A percentile compares a stretch with the other conserved stretches of the same genome.
Conservation (phyloP, 1,284 basidiomycete genomes). For the Cutaneotrichosporon sp. region DNA sequence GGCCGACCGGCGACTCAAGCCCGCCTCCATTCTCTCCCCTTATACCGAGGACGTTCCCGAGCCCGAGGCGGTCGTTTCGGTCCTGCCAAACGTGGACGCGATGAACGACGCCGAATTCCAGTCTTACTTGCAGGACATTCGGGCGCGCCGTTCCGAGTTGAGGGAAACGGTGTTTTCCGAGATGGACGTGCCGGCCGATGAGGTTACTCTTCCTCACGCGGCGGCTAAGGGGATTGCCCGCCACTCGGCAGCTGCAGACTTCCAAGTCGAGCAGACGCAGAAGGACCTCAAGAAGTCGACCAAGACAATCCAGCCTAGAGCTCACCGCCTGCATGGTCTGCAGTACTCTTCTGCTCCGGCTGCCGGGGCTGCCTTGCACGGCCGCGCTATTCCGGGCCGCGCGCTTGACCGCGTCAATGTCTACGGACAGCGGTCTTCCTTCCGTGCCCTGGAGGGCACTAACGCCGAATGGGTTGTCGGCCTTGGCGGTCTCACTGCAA, state of each 20-base stretch:
- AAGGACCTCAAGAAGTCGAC: conserved; percentile 21
- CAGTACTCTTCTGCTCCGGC: conserved; percentile 36
- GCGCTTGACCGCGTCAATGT: conserved; percentile 25
- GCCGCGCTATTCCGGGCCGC: conserved; percentile 23
- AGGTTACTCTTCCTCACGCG: conserved; percentile 22
- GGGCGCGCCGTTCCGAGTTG: conserved; percentile 30
- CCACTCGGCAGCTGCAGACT: conserved; percentile 25
- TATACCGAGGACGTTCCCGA: conserved; percentile 11
- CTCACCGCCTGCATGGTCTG: conserved; percentile 43
- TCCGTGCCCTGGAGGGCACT: conserved; percentile 27
- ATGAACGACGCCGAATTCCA: conserved; percentile 47
- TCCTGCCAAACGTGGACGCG: conserved; percentile 45
- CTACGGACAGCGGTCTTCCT: conserved; percentile 28
- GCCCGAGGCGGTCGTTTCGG: conserved; percentile 7
- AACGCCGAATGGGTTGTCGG: conserved; percentile 42
- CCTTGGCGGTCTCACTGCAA: conserved; percentile 46
- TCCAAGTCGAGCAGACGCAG: conserved; percentile 31
- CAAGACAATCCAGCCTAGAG: conserved; percentile 29
- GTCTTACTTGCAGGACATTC: conserved; percentile 38
- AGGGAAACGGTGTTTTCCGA: conserved; percentile 8
- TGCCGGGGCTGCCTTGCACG: conserved; percentile 15
- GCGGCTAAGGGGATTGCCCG: conserved; percentile 7
- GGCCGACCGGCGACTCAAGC: conserved; percentile 6
- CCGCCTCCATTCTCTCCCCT: background rate
- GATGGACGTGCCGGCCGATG: conserved; percentile 6